phyloP scores from a whole-genome alignment of 768 basidiomycete genomes.

The Trametes elegans region DNA sequence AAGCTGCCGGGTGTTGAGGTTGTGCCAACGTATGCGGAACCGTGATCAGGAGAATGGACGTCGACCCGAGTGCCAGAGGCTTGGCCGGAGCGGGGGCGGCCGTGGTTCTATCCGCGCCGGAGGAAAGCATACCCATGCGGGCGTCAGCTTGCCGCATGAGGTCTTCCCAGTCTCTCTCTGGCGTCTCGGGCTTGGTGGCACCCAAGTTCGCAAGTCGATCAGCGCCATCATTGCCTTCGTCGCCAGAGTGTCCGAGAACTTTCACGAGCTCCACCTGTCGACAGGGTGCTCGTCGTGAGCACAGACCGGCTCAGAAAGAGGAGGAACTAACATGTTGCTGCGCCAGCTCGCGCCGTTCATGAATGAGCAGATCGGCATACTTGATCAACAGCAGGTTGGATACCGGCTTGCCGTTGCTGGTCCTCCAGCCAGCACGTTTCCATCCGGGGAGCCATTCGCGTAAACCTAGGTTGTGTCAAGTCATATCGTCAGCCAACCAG shows the following conservation, averaged over 20 bases:
- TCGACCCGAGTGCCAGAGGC: too few relatives aligned
- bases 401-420: conserved; percentile 48
- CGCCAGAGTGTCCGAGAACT: conserved; percentile 62
- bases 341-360: conserved; percentile 43
- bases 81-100: too few relatives aligned
- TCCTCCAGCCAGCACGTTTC: conserved; percentile 51
- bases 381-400: conserved; percentile 70
- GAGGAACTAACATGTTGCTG: conserved; percentile 47
- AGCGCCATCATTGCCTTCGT: conserved; percentile 82
- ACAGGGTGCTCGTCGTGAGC: not conserved
- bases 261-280: conserved; percentile 61
- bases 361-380: conserved; percentile 65
- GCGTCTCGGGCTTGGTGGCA: conserved; percentile 33
- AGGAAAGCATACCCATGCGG: not conserved
- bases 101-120: too few relatives aligned
- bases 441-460: conserved; percentile 64
- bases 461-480: conserved; percentile 48
- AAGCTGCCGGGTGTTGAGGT: too few relatives aligned
- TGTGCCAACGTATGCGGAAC: too few relatives aligned
- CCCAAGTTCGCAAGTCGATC: conserved; percentile 73
- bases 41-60: too few relatives aligned
- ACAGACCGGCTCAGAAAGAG: not conserved
- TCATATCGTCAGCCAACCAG: conserved; percentile 5
- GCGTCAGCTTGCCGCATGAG: not conserved
- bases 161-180: conserved; percentile 60